Conservation (phyloP, 2,329 filamentous ascomycete genomes). For the Exophiala calicioides region DNA sequence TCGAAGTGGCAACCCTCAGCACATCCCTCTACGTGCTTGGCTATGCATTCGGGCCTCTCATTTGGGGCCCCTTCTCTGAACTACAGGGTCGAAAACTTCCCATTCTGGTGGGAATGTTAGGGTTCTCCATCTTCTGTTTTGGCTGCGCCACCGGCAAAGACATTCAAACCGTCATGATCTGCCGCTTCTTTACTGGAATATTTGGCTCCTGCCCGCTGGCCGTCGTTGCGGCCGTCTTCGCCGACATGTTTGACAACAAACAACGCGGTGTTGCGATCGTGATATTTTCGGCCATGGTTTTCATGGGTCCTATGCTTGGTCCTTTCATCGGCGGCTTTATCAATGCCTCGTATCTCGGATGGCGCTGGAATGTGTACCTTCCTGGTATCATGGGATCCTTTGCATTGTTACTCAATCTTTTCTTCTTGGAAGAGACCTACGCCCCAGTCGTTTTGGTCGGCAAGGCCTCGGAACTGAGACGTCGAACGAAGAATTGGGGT, state of each 20-base stretch:
- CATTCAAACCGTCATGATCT: constrained; percentile 55
- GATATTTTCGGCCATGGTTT: constrained; percentile 55
- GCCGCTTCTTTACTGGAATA: constrained; percentile 55
- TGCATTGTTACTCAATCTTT: constrained; percentile 49
- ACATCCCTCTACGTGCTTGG: constrained; percentile 48
- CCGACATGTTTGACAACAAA: constrained; percentile 57
- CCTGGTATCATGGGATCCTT: constrained; percentile 58
- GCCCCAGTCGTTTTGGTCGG: constrained; percentile 58
- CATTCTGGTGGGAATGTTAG: constrained; percentile 52
- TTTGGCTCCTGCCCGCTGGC: constrained; percentile 57
- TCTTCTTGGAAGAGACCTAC: constrained; percentile 61
- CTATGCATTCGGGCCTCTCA: constrained; percentile 50
- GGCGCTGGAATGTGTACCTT: constrained; percentile 59
- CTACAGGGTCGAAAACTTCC: constrained; percentile 52
- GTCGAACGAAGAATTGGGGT: constrained; percentile 61
- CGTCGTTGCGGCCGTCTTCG: constrained; percentile 57
- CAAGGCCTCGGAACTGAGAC: constrained; percentile 57
- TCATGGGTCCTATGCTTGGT: constrained; percentile 54
- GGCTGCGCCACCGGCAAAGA: constrained; percentile 53
- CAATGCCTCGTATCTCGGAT: constrained; percentile 50
- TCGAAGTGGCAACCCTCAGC: constrained; percentile 43
- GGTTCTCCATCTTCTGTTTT: constrained; percentile 54
- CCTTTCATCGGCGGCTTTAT: constrained; percentile 59
- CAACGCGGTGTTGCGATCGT: constrained; percentile 49
- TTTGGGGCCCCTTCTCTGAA: constrained; percentile 58